Conservation (phyloP, 257 asterid genomes). For the Forsythia viridissima region DNA sequence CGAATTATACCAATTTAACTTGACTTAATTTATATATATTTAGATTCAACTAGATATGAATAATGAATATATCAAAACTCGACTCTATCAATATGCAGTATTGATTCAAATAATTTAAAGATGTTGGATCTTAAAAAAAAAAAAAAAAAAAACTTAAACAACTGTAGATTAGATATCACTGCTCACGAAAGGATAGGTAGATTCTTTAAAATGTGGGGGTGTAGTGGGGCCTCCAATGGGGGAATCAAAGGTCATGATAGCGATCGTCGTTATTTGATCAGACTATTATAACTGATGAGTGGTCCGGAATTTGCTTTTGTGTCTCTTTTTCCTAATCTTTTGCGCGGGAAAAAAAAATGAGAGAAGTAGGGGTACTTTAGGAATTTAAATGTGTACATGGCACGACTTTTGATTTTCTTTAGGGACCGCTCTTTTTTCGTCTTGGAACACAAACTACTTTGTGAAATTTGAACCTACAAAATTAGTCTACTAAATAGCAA, state of each 20-base stretch:
- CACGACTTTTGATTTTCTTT: slow-evolving; percentile 26
- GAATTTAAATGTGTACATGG: slow-evolving; percentile 12
- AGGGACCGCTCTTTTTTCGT: neutral
- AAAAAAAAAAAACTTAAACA: too few species aligned
- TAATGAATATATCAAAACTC: too few species aligned
- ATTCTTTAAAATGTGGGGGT: slow-evolving; percentile 35
- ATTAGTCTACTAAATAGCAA: too few species aligned
- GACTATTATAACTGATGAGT: neutral
- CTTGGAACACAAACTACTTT: neutral
- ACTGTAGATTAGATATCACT: too few species aligned
- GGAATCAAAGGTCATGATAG: slow-evolving; percentile 24
- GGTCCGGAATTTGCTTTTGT: slow-evolving; percentile 7
- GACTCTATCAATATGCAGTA: too few species aligned
- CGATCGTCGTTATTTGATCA: slow-evolving; percentile 20
- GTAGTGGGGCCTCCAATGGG: slow-evolving; percentile 43
- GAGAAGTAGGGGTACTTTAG: slow-evolving; percentile 39
- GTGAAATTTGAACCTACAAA: neutral
- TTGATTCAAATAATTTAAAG: too few species aligned
- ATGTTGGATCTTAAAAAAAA: too few species aligned
- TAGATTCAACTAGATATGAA: too few species aligned
- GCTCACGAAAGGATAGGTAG: too few species aligned
- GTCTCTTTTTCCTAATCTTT: neutral
- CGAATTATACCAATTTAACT: too few species aligned
- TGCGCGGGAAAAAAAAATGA: slow-evolving; percentile 41
- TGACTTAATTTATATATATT: too few species aligned